Evolutionary conservation across 768 basidiomycete species (phyloP), one percentile per base, ranked within the genome.

Genomic region (Tubosaeta brunneosetosa): DNA sequence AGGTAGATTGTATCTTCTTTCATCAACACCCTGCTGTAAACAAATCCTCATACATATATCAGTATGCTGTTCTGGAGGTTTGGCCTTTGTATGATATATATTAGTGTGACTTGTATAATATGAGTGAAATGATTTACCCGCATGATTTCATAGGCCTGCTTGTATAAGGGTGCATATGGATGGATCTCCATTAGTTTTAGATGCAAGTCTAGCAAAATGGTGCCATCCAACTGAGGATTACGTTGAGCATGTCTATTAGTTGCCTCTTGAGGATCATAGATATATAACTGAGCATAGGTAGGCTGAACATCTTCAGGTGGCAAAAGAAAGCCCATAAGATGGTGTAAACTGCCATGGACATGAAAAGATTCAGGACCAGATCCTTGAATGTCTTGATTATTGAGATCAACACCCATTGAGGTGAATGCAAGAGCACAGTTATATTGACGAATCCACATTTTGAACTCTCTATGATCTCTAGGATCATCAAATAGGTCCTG

Each of bases 261-360:
- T 0, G 76, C 75, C 1, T 58, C 64, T 2, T 51, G 33, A 6
- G 74, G 66, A 51, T 79, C 74, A 61, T 73, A 67, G 2, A 77
- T 63, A 44, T 75, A 77, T 0, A 78, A 64, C 48, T 79, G 75
- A 1, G 73, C 67, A 64, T 71, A 78, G 0, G 48, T 31, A 0
- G 75, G 69, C 0, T 31, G 32, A 1, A 38, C 13, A 1, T 55
- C 64, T 16, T 45, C 42, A 0, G 48, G 9, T 25, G 74, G 67
- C 0, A 3, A 53, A 0, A 79, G 60, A 6, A 68, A 47, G 0
- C 74, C 75, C 10, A 69, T 62, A 0, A 47, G 47, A 57, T 80
- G 75, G 44, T 59, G 61, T 0, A 78, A 71, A 37, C 70, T 59
- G 0, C 71, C 73, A 58, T 60, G 65, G 6, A 78, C 68, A 0